These are phyloP conservation scores for Closterium sp. DNA, from an alignment of 139 green algal genomes.

Conservation along the genomic window DNA sequence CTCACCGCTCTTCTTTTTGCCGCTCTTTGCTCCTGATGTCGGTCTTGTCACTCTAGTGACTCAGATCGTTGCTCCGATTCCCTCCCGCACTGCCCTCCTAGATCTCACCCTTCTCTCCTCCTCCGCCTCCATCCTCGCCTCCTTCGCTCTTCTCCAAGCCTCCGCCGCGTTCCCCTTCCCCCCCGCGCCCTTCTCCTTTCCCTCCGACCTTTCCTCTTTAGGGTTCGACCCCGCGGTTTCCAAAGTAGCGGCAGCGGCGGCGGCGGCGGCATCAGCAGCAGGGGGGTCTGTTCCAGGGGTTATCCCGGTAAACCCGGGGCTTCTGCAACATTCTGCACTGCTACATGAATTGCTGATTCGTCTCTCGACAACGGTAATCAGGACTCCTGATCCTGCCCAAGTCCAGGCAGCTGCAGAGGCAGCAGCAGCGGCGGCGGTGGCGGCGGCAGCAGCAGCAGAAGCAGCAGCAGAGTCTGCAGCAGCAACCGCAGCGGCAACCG, in stretches of 20 bases:
- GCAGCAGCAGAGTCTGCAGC: neutral
- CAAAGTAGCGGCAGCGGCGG: neutral
- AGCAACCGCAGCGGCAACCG: neutral
- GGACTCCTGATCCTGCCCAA: neutral
- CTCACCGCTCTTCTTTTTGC: neutral
- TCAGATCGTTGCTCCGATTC: neutral
- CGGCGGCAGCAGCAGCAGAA: neutral
- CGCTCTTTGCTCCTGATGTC: neutral
- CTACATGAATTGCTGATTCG: neutral
- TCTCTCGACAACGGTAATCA: neutral
- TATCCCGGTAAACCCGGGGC: neutral
- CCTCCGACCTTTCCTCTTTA: neutral
- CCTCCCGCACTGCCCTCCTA: neutral
- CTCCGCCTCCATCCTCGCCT: neutral
- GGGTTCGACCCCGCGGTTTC: neutral
- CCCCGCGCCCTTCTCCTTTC: neutral
- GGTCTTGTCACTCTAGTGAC: neutral
- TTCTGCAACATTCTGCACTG: neutral
- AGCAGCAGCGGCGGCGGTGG: neutral
- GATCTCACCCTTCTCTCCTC: neutral
- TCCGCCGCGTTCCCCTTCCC: neutral
- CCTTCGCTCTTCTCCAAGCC: neutral
- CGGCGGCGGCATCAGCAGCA: neutral
- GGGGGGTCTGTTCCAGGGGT: neutral
- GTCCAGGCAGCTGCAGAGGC: neutral